Conservation (phyloP, 2,329 filamentous ascomycete genomes). For the Fusarium sp. region DNA sequence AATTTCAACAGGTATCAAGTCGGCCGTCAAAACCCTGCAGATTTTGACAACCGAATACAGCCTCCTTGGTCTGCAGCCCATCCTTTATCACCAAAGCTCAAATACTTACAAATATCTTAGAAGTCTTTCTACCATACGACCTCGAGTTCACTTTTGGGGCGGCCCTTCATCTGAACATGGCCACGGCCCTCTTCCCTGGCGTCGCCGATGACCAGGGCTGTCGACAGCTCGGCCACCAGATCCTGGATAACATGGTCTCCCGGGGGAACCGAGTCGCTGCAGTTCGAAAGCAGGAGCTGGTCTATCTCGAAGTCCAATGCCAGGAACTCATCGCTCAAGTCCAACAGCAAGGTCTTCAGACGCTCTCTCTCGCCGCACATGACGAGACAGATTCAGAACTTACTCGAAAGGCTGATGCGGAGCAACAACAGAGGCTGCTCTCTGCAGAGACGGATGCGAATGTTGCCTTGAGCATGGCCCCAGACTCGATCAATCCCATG, state of each 20-base stretch:
- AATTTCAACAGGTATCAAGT: slow-evolving; percentile 55
- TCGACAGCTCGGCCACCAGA: slow-evolving; percentile 38
- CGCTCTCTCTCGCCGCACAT: slow-evolving; percentile 30
- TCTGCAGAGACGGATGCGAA: not conserved
- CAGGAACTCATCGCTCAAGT: slow-evolving; percentile 41
- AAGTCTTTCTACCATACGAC: slow-evolving; percentile 53
- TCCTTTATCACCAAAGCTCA: not conserved
- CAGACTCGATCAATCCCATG: slow-evolving; percentile 3
- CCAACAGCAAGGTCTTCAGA: slow-evolving; percentile 43
- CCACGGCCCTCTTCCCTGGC: slow-evolving; percentile 50
- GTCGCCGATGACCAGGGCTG: slow-evolving; percentile 41
- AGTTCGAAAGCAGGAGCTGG: slow-evolving; percentile 49
- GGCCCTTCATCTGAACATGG: slow-evolving; percentile 51
- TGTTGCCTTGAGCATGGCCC: not conserved
- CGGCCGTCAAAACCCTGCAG: slow-evolving; percentile 53
- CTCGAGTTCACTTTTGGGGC: slow-evolving; percentile 53
- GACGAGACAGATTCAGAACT: slow-evolving; percentile 22
- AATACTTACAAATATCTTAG: slow-evolving; percentile 27
- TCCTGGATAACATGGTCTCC: slow-evolving; percentile 50
- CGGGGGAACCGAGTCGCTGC: slow-evolving; percentile 49
- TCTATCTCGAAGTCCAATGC: slow-evolving; percentile 45
- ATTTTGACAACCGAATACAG: slow-evolving; percentile 52
- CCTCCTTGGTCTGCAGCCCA: slow-evolving; percentile 46
- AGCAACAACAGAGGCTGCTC: slow-evolving; percentile 7
- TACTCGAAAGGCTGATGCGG: not conserved